Evolutionary conservation across 2,329 filamentous ascomycete genomes (phyloP).

Genomic region (Hymenoscyphus fraxineus): DNA sequence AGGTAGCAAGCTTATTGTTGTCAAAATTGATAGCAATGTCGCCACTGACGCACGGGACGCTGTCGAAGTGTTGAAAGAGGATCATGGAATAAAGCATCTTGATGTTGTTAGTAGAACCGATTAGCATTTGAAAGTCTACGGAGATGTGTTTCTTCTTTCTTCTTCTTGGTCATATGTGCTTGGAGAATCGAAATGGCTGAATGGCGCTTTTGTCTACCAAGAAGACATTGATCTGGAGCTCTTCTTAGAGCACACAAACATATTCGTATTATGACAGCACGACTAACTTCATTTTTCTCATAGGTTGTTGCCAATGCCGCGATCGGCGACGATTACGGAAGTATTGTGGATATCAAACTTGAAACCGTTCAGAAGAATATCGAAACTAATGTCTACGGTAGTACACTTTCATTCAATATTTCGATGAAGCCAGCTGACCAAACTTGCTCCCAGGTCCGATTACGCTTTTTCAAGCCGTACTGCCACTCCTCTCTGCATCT

Average conservation of each 20-base stretch:
- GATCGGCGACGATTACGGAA: constrained; percentile 18
- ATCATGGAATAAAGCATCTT: background rate
- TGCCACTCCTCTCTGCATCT: constrained; percentile 28
- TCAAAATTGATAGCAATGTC: constrained; percentile 33
- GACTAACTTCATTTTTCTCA: constrained; percentile 32
- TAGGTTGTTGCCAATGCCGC: constrained; percentile 39
- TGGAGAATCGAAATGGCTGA: no score
- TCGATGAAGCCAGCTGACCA: constrained; percentile 29
- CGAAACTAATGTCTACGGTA: background rate
- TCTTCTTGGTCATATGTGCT: no score
- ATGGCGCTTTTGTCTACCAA: no score
- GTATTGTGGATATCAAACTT: constrained; percentile 31
- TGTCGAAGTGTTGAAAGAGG: constrained; percentile 26
- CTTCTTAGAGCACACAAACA: no score
- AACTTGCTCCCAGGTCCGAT: constrained; percentile 26
- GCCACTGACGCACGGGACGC: constrained; percentile 31
- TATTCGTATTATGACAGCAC: constrained; percentile 18
- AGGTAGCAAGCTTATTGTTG: constrained; percentile 33
- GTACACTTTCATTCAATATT: background rate
- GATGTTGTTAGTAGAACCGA: background rate
- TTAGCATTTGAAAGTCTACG: no score
- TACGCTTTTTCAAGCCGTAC: constrained; percentile 34
- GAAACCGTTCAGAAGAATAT: constrained; percentile 27
- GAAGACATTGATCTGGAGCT: constrained; percentile 7
- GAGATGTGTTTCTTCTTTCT: no score